These are phyloP conservation scores for Nicotiana tabacum DNA, from an alignment of 257 asterid genomes.

Conservation along the genomic window DNA sequence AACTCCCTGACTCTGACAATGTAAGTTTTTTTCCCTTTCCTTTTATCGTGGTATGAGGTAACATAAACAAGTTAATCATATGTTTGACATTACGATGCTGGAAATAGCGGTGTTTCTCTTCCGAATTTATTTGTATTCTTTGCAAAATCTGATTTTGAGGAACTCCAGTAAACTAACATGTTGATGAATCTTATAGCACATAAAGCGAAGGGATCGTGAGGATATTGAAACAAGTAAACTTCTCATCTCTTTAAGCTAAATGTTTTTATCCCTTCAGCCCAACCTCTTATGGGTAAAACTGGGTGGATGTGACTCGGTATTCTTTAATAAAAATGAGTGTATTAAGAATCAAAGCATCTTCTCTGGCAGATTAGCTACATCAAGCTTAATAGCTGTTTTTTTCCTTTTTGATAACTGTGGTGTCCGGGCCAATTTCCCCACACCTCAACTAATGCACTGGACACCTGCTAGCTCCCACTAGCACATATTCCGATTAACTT, in stretches of 20 bases:
- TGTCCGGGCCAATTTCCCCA: background rate
- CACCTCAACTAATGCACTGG: background rate
- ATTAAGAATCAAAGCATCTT: background rate
- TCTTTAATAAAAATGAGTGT: background rate
- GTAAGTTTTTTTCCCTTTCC: conserved; percentile 35
- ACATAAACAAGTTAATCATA: background rate
- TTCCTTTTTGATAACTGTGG: background rate
- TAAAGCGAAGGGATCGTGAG: background rate
- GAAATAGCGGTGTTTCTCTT: background rate
- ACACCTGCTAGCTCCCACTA: background rate
- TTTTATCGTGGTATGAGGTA: background rate
- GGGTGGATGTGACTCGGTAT: background rate
- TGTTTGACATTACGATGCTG: background rate
- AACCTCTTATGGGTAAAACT: background rate
- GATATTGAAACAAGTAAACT: background rate
- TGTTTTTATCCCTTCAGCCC: background rate
- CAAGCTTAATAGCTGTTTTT: background rate
- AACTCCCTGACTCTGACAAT: conserved; percentile 92
- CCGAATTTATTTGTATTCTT: background rate
- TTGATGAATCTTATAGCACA: conserved; percentile 2
- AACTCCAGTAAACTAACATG: background rate
- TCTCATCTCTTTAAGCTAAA: background rate
- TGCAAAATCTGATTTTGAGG: background rate
- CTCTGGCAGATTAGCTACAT: background rate
- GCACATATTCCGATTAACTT: background rate